phyloP scores from a whole-genome alignment of 768 basidiomycete species.

The Lactifluus echinatus region DNA sequence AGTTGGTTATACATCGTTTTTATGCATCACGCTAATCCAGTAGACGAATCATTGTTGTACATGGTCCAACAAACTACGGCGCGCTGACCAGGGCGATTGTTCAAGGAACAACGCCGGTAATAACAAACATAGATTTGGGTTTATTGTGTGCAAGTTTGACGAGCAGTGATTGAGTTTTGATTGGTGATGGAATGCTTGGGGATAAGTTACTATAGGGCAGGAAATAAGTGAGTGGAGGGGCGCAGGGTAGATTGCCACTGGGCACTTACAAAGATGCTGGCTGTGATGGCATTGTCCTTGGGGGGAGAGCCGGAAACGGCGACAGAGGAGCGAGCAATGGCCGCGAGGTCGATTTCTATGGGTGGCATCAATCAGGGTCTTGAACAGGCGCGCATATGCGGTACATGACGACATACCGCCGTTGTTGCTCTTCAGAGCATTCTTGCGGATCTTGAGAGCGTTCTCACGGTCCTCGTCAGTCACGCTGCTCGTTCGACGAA shows the following conservation, averaged over 20 bases:
- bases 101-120: conserved; percentile 1
- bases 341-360: conserved; percentile 48
- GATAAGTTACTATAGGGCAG: conserved; percentile 10
- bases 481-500: conserved; percentile 32
- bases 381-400: neutral
- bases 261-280: conserved; percentile 14
- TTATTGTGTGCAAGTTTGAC: neutral
- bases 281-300: neutral
- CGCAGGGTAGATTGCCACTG: too few relatives aligned
- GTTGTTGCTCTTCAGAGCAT: conserved; percentile 63
- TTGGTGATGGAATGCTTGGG: conserved; percentile 4
- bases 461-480: conserved; percentile 58
- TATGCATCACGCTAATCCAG: neutral
- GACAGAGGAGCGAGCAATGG: conserved; percentile 77
- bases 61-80: neutral
- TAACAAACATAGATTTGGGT: neutral
- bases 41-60: too few relatives aligned
- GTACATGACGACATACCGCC: conserved; percentile 7
- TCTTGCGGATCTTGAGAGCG: conserved; percentile 63
- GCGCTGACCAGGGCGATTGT: neutral
- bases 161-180: neutral
- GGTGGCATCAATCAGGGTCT: neutral
- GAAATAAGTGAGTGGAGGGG: neutral
- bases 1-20: neutral
- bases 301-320: conserved; percentile 53